Evolutionary conservation across 345 rosid species (phyloP), one percentile per base, ranked within the genome.

Genomic region (Pugionium dolabratum): DNA sequence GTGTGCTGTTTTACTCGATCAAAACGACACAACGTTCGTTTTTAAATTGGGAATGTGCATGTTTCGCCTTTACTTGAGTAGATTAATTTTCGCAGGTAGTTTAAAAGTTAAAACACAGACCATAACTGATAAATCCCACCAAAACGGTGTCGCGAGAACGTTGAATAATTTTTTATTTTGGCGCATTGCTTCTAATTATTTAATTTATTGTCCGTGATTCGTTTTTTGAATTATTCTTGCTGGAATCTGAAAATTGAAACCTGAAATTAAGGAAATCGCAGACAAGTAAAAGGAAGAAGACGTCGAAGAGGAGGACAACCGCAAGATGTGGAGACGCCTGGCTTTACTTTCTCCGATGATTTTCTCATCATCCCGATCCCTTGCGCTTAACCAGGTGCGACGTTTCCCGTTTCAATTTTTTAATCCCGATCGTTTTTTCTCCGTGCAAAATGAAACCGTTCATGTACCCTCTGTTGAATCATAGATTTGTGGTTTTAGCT

Each of bases 241-340:
- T 54, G 71, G 59, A 67, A 69, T 56, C 53, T 43, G n/a, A 25
- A 52, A 51, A 59, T 69, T 59, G 26, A 51, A 30, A 31, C 18
- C 11, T 33, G 8, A 59, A 44, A 33, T 9, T 30, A 45, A 32
- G 36, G 34, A 76, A 44, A 47, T 51, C 60, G n/a, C 36, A 10
- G 39, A 65, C 34, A 29, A 28, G 66, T 10, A 25, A 40, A 18
- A 45, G 49, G 64, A 11, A 52, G 43, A 5, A 62, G 54, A 64
- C 2, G 67, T 34, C 3, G 74, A 63, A 7, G 69, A 53, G 30
- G 54, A 41, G 26, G 41, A 32, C 65, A 10, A 52, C 52, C 8
- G 44, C 55, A 65, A 78, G 62, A 86, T 92, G 96, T 87, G 88
- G 96, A 87, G 86, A 84, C 86, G 95, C 80, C 79, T 83, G 59